Conservation (phyloP, 106 monocot species). For the Dioscorea dumetorum region DNA sequence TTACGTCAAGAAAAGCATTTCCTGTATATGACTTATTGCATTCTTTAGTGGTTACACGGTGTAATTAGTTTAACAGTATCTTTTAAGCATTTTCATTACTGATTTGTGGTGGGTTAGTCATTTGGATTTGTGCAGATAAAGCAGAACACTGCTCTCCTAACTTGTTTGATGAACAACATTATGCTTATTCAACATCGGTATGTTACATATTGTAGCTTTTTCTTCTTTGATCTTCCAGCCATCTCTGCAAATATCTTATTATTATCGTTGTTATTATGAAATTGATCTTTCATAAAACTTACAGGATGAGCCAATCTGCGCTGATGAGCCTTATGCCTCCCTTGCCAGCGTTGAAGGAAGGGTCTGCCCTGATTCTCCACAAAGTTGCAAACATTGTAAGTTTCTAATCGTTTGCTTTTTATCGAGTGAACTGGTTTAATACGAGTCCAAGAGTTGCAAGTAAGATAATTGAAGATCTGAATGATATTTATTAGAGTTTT, state of each 20-base stretch:
- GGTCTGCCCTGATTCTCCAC: not conserved
- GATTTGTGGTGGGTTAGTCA: too few species aligned
- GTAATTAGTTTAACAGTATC: too few species aligned
- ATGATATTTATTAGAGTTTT: too few species aligned
- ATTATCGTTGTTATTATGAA: not conserved
- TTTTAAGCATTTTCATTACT: too few species aligned
- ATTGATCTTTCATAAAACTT: not conserved
- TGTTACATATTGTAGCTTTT: not conserved
- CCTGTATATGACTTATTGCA: too few species aligned
- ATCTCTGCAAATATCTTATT: not conserved
- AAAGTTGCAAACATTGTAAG: too few species aligned
- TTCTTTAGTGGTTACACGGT: too few species aligned
- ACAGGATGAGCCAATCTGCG: not conserved
- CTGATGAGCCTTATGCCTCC: not conserved
- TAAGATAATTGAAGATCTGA: too few species aligned
- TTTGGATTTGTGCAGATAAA: not conserved
- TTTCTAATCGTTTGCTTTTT: too few species aligned
- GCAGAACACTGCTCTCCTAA: not conserved
- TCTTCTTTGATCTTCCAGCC: not conserved
- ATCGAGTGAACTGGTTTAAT: too few species aligned
- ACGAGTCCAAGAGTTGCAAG: too few species aligned
- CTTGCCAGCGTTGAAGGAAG: not conserved
- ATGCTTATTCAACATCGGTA: not conserved
- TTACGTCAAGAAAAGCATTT: too few species aligned
- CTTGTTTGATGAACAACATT: not conserved